A percentile compares a stretch with the other conserved stretches of the same genome.
Evolutionary conservation across 2,329 filamentous ascomycete genomes (phyloP).

Genomic region (Fusarium phyllophilum): DNA sequence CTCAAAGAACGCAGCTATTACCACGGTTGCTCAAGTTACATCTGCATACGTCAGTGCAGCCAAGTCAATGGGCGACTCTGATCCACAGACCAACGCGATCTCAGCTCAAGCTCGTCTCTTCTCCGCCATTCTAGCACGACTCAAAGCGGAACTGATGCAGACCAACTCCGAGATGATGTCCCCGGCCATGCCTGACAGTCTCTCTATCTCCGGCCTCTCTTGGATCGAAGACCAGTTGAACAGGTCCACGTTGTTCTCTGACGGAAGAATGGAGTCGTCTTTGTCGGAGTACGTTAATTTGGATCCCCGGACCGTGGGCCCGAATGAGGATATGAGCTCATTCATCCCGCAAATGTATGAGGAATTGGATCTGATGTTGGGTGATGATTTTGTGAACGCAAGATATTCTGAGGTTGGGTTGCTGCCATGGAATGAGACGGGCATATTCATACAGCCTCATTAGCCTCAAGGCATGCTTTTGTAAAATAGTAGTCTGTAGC

Average conservation of each 20-base stretch:
- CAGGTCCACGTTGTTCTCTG: neutral
- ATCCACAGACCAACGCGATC: neutral
- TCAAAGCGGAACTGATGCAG: neutral
- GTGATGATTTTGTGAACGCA: neutral
- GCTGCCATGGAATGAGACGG: neutral
- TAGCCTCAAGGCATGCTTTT: neutral
- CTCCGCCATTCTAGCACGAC: accelerated
- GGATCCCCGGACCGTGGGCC: neutral
- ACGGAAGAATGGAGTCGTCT: neutral
- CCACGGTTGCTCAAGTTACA: neutral
- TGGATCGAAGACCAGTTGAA: neutral
- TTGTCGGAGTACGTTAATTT: neutral
- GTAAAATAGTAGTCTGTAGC: neutral
- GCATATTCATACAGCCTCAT: neutral
- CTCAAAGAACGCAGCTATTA: neutral
- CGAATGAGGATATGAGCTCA: neutral
- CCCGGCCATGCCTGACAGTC: accelerated
- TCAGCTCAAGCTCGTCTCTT: neutral
- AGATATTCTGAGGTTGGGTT: neutral
- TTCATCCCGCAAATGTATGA: neutral
- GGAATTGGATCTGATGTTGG: accelerated
- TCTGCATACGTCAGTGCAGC: neutral
- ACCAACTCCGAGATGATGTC: neutral
- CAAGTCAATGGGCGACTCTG: neutral
- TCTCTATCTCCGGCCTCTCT: neutral